Percentiles rank a stretch among this genome's conserved stretches.
Evolutionary conservation across 805 yeast species (phyloP).

Genomic region (Saccharomycopsis guyanensis): DNA sequence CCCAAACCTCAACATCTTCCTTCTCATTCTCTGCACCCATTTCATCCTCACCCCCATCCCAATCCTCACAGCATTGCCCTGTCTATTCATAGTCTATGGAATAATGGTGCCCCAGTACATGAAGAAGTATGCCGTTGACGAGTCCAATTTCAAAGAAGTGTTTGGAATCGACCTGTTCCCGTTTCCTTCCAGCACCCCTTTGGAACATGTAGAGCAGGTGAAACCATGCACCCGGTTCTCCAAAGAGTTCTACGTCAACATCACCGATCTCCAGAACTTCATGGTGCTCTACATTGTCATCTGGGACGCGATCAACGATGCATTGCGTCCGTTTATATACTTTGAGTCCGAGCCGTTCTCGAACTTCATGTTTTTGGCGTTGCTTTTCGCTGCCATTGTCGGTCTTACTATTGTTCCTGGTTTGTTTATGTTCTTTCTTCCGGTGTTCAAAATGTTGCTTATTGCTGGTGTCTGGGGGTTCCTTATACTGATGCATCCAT

Average conservation of each 20-base stretch:
- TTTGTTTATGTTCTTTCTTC: conserved; percentile 26
- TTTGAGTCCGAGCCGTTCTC: conserved; percentile 59
- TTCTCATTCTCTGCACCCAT: conserved; percentile 43
- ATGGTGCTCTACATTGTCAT: conserved; percentile 55
- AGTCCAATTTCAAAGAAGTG: conserved; percentile 1
- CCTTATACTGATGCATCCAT: conserved; percentile 43
- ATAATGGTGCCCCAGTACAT: conserved; percentile 64
- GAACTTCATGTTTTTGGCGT: conserved; percentile 34
- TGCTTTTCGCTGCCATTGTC: conserved; percentile 28
- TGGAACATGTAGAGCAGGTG: conserved; percentile 25
- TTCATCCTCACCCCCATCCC: conserved; percentile 53
- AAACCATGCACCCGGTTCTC: conserved; percentile 52
- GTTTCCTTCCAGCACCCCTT: conserved; percentile 42
- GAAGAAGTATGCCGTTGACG: conserved; percentile 37
- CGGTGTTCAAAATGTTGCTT: conserved; percentile 30
- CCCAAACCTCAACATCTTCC: conserved; percentile 53
- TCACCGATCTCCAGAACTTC: conserved; percentile 79
- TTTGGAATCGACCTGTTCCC: conserved; percentile 31
- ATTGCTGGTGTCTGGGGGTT: conserved; percentile 44
- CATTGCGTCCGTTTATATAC: conserved; percentile 50
- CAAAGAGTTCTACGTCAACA: conserved; percentile 66
- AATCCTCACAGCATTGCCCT: conserved; percentile 44
- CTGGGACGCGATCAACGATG: conserved; percentile 48
- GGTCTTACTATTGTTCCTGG: conserved; percentile 27
- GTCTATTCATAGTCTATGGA: conserved; percentile 43